A percentile compares a stretch with the other conserved stretches of the same genome.
These are phyloP conservation scores for Achaetomiella virescens DNA, from an alignment of 495 filamentous ascomycete genomes.

Conservation along the genomic window DNA sequence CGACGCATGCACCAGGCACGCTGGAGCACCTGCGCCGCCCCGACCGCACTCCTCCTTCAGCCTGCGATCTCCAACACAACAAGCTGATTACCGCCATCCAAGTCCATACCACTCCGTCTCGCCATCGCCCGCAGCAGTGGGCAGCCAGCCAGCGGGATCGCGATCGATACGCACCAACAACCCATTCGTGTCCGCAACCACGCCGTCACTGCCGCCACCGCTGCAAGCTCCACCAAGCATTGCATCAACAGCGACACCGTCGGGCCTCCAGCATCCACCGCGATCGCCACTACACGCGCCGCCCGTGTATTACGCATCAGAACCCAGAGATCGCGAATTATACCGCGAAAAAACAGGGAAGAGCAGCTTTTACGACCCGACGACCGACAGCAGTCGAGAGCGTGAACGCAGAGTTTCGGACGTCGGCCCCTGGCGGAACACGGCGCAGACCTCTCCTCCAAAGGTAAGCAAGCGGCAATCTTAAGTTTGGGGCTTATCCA, in stretches of 20 bases:
- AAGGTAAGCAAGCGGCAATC: constrained; percentile 29
- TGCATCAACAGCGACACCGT: constrained; percentile 12
- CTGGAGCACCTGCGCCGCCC: constrained; percentile 22
- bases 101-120: constrained; percentile 21
- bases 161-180: constrained; percentile 33
- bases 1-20: constrained; percentile 17
- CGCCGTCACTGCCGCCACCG: constrained; percentile 20
- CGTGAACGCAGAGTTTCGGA: constrained; percentile 41
- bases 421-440: constrained; percentile 32
- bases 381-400: constrained; percentile 38
- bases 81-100: constrained; percentile 33
- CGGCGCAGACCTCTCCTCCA: constrained; percentile 32
- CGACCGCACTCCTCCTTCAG: constrained; percentile 29
- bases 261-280: constrained; percentile 17
- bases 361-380: constrained; percentile 52
- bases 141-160: constrained; percentile 20
- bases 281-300: constrained; percentile 33
- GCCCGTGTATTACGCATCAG: constrained; percentile 25
- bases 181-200: constrained; percentile 25
- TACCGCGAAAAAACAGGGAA: constrained; percentile 39
- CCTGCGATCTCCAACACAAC: constrained; percentile 37
- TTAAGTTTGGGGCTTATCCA: constrained; percentile 17
- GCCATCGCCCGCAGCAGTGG: constrained; percentile 15
- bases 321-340: constrained; percentile 27
- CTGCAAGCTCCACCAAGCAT: constrained; percentile 25